Percentiles rank a stretch among this genome's conserved stretches.
Conservation (phyloP, 2,329 filamentous ascomycete genomes). For the Trichoderma arundinaceum region DNA sequence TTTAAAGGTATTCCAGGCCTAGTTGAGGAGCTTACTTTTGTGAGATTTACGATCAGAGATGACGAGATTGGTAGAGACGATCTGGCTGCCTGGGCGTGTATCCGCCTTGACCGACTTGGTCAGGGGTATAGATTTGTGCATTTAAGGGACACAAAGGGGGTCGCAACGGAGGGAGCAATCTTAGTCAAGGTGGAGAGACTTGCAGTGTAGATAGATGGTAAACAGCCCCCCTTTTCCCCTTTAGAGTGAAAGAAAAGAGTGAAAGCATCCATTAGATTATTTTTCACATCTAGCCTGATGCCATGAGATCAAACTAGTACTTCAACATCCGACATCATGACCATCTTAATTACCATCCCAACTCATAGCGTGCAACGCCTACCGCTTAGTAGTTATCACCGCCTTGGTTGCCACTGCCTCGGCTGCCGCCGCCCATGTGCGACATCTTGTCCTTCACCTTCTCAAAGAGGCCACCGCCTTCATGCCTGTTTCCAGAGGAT, state of each 20-base stretch:
- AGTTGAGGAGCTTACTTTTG: slow-evolving; percentile 72
- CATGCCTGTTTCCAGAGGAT: not conserved
- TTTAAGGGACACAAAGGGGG: slow-evolving; percentile 72
- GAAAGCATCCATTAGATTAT: not conserved
- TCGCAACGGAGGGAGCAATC: slow-evolving; percentile 69
- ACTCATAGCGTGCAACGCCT: slow-evolving; percentile 3
- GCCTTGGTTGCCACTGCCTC: slow-evolving; percentile 52
- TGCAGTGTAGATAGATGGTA: not conserved
- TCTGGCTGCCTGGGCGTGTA: slow-evolving; percentile 85
- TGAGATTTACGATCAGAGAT: slow-evolving; percentile 86
- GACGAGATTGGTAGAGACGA: slow-evolving; percentile 80
- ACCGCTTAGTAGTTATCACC: slow-evolving; percentile 53
- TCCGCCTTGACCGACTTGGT: slow-evolving; percentile 79
- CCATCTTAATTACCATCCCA: not conserved
- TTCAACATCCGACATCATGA: not conserved
- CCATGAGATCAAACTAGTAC: slow-evolving; percentile 10
- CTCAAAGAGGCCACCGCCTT: slow-evolving; percentile 52
- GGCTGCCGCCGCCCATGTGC: slow-evolving; percentile 43
- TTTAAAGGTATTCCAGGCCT: slow-evolving; percentile 63
- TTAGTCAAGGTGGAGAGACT: slow-evolving; percentile 70
- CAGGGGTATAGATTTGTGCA: slow-evolving; percentile 79
- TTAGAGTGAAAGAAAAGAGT: not conserved
- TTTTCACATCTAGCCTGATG: not conserved
- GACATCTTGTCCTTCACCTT: slow-evolving; percentile 66
- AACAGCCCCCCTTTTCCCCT: not conserved